Evolutionary conservation across 2,329 filamentous ascomycete genomes (phyloP).

Genomic region (Colletotrichum lupini): DNA sequence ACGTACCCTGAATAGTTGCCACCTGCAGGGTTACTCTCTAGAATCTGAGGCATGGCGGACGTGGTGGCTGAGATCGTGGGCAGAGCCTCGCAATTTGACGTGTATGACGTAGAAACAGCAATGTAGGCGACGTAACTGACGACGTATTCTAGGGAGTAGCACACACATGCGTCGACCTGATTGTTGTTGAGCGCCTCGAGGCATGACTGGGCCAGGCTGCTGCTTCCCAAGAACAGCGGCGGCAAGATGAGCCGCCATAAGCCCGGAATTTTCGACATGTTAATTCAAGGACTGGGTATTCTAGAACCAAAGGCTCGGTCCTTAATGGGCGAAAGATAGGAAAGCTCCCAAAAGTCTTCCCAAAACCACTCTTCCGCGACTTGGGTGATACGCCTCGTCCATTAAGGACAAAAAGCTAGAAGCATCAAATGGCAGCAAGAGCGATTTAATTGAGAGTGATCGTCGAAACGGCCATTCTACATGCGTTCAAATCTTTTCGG

Average conservation of each 20-base stretch:
- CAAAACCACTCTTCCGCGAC: neutral
- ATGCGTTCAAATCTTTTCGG: neutral
- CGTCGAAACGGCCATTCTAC: neutral
- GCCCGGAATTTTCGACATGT: neutral
- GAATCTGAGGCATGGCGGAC: neutral
- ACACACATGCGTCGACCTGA: constrained; percentile 23
- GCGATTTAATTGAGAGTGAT: too few relatives aligned
- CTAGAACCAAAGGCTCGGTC: neutral
- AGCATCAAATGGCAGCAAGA: too few relatives aligned
- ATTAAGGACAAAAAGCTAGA: neutral
- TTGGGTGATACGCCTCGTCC: neutral
- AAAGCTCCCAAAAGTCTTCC: neutral
- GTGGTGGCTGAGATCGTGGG: neutral
- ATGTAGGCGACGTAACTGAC: constrained; percentile 32
- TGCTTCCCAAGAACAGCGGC: constrained; percentile 13
- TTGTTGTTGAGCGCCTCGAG: constrained; percentile 24
- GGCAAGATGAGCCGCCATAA: constrained; percentile 17
- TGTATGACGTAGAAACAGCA: constrained; percentile 24
- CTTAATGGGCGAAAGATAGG: neutral
- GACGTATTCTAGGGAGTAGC: constrained; percentile 25
- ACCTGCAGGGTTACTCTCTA: neutral
- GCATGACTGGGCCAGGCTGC: constrained; percentile 14
- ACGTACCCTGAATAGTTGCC: constrained; percentile 20
- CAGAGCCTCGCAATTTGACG: constrained; percentile 19
- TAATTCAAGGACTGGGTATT: neutral